Conservation (phyloP, 78 protist genomes). For the Paratrimastix pyriformis region DNA sequence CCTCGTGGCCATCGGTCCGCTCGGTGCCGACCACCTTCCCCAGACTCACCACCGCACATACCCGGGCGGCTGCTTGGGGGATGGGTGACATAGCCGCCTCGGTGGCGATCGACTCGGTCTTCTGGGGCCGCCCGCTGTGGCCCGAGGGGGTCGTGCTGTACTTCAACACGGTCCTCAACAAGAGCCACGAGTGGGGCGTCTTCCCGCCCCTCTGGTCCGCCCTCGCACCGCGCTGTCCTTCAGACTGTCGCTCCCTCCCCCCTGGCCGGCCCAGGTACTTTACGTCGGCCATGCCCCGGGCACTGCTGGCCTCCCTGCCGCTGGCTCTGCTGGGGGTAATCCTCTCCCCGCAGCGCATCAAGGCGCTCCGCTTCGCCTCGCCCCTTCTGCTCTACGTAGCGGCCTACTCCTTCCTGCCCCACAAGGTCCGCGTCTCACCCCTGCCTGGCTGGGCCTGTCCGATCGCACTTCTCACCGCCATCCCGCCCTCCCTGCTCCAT, state of each 20-base stretch:
- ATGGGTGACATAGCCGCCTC: not conserved
- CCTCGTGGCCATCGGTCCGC: too few relatives aligned
- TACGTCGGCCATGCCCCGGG: conserved; percentile 57
- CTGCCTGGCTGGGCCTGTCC: conserved; percentile 8
- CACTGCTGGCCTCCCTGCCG: conserved; percentile 19
- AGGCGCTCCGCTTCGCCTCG: not conserved
- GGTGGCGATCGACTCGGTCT: conserved; percentile 47
- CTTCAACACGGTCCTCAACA: conserved; percentile 64
- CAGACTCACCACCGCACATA: too few relatives aligned
- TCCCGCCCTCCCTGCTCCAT: too few relatives aligned
- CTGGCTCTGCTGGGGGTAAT: conserved; percentile 1
- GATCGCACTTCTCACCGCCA: too few relatives aligned
- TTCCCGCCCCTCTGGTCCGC: not conserved
- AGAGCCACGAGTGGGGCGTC: conserved; percentile 60
- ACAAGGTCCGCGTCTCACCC: conserved; percentile 33
- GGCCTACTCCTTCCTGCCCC: conserved; percentile 68
- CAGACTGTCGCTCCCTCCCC: not conserved
- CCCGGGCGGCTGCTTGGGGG: too few relatives aligned
- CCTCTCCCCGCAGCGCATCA: not conserved
- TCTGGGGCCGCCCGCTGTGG: conserved; percentile 65
- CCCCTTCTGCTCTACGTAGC: conserved; percentile 27
- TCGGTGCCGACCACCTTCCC: too few relatives aligned
- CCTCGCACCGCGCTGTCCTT: not conserved
- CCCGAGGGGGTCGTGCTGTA: conserved; percentile 77
- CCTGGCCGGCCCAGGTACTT: conserved; percentile 73